phyloP scores from a whole-genome alignment of 192 early-diverging fungal genomes.

The Pilobolus umbonatus region DNA sequence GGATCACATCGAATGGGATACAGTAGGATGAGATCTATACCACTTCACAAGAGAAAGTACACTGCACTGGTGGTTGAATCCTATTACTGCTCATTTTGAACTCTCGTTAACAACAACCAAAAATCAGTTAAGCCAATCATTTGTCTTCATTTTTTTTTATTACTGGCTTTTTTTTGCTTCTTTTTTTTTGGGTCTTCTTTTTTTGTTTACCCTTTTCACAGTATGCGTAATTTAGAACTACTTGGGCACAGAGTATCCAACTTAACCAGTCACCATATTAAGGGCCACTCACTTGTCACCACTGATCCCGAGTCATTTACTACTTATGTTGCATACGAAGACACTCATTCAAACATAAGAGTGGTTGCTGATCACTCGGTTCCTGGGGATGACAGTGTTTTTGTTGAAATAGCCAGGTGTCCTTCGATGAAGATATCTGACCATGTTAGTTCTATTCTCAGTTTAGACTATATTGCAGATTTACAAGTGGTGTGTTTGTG shows the following conservation, averaged over 20 bases:
- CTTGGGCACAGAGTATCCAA: conserved; percentile 17
- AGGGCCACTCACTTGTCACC: conserved; percentile 25
- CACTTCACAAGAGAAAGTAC: no score
- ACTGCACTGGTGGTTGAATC: no score
- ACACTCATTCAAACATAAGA: conserved; percentile 24
- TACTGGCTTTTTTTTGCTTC: no score
- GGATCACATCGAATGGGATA: no score
- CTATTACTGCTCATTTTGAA: no score
- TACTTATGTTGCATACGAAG: conserved; percentile 49
- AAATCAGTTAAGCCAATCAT: no score
- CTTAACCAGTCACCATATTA: background rate
- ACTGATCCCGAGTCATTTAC: conserved; percentile 47
- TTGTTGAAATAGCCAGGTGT: conserved; percentile 34
- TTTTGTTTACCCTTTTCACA: conserved; percentile 10
- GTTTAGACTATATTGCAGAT: conserved; percentile 50
- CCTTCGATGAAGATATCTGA: no score
- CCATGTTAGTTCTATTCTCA: conserved; percentile 41
- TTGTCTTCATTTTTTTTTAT: conserved; percentile 8
- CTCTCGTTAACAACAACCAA: no score
- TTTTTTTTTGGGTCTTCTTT: no score
- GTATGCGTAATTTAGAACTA: conserved; percentile 37
- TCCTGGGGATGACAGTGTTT: conserved; percentile 13
- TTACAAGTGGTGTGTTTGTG: conserved; percentile 49
- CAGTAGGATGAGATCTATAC: no score
- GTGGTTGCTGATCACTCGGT: conserved; percentile 20